phyloP scores from a whole-genome alignment of 108 stramenopile species.

The Skeletonema potamos region DNA sequence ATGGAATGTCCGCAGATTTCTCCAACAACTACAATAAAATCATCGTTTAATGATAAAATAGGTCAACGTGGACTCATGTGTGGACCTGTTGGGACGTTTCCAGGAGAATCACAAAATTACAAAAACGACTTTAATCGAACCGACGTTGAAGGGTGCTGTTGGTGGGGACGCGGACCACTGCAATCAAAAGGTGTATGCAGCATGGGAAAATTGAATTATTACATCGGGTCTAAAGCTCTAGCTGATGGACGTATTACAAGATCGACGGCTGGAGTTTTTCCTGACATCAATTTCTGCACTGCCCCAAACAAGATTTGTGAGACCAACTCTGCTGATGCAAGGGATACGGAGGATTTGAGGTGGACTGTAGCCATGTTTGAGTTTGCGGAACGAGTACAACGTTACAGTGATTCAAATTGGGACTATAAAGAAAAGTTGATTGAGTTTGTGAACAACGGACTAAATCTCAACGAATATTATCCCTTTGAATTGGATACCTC shows the following conservation, averaged over 20 bases:
- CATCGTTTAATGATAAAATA: neutral
- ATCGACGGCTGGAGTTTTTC: constrained; percentile 13
- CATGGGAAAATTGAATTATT: constrained; percentile 37
- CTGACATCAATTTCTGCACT: constrained; percentile 12
- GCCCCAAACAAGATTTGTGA: constrained; percentile 14
- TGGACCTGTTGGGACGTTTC: constrained; percentile 8
- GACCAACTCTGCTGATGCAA: neutral
- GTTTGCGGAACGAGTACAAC: constrained; percentile 34
- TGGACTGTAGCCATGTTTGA: constrained; percentile 47
- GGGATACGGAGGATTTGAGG: constrained; percentile 20
- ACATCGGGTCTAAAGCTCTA: constrained; percentile 21
- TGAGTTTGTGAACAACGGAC: constrained; percentile 34
- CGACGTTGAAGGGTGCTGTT: constrained; percentile 35
- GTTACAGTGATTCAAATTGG: constrained; percentile 13
- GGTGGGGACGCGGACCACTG: constrained; percentile 43
- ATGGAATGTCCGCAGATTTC: constrained; percentile 21
- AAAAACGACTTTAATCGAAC: constrained; percentile 15
- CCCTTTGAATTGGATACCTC: constrained; percentile 28
- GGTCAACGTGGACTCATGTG: constrained; percentile 8
- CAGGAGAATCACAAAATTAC: neutral
- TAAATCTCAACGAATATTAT: constrained; percentile 26
- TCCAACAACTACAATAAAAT: constrained; percentile 20
- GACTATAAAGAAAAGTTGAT: constrained; percentile 33
- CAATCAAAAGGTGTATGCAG: constrained; percentile 27
- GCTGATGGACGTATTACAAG: constrained; percentile 13